Evolutionary conservation across 306 rosid genomes (phyloP).

Genomic region (Medicago ruthenica): DNA sequence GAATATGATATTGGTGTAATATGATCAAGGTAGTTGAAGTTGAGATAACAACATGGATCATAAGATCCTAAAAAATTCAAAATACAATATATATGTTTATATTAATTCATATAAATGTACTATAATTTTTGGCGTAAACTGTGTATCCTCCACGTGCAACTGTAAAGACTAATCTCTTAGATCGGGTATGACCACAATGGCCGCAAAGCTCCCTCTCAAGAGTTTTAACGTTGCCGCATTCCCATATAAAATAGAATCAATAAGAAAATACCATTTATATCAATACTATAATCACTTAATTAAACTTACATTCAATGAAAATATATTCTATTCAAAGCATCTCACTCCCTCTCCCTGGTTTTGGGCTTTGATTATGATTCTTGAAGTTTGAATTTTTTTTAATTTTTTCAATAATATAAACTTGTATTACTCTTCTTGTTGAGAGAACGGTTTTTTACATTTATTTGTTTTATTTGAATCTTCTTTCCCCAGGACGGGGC

Average conservation of each 20-base stretch:
- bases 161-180: background rate
- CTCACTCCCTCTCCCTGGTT: background rate
- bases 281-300: background rate
- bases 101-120: background rate
- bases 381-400: background rate
- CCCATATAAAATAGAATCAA: background rate
- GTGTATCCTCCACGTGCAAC: background rate
- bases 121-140: background rate
- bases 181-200: background rate
- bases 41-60: constrained; percentile 7
- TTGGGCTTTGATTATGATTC: constrained; percentile 26
- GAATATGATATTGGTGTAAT: background rate
- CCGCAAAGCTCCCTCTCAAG: background rate
- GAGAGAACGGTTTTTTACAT: constrained; percentile 4
- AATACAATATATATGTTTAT: background rate
- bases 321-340: background rate
- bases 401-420: constrained; percentile 8
- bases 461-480: constrained; percentile 7
- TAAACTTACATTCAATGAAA: constrained; percentile 4
- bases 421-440: constrained; percentile 18
- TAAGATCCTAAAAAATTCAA: background rate
- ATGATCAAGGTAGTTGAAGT: background rate
- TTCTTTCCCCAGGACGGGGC: constrained; percentile 71
- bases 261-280: constrained; percentile 1
- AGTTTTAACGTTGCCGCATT: background rate